Conservation (phyloP, 805 yeast genomes). For the Starmerella asiatica region DNA sequence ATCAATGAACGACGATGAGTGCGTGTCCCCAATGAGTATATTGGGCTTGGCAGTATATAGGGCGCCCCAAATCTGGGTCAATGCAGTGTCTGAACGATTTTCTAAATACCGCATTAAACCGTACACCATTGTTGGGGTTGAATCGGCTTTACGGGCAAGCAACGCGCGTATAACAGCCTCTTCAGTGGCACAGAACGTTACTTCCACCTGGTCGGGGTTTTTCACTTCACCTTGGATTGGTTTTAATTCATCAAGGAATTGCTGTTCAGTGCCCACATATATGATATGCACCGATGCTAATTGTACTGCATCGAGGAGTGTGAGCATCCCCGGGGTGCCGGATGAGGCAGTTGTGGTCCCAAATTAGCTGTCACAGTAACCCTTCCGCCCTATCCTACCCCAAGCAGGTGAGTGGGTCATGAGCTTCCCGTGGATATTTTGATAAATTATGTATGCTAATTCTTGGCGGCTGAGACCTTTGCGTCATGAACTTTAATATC, state of each 20-base stretch:
- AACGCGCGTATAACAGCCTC: background rate
- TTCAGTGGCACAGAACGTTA: slow-evolving; percentile 8
- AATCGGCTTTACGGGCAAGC: background rate
- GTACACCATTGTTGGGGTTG: background rate
- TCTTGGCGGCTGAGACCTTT: background rate
- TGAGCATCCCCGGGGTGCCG: too few species aligned
- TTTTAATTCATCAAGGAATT: slow-evolving; percentile 8
- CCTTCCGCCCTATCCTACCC: too few species aligned
- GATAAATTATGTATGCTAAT: too few species aligned
- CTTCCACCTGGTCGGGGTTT: slow-evolving; percentile 12
- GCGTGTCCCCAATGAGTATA: slow-evolving; percentile 7
- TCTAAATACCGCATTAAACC: slow-evolving; percentile 8
- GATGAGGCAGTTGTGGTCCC: too few species aligned
- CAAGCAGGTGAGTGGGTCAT: too few species aligned
- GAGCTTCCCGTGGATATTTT: too few species aligned
- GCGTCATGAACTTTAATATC: slow-evolving; percentile 12
- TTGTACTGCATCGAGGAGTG: slow-evolving; percentile 2
- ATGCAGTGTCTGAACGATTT: background rate
- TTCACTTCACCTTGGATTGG: background rate
- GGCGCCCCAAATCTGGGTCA: slow-evolving; percentile 8
- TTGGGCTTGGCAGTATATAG: slow-evolving; percentile 3
- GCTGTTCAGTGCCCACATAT: slow-evolving; percentile 11
- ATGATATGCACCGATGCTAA: slow-evolving; percentile 8
- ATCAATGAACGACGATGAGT: background rate
- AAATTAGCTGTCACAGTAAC: too few species aligned